Percentiles rank a stretch among this genome's conserved stretches.
Evolutionary conservation across 2,329 filamentous ascomycete species (phyloP).

Genomic region (Calonectria montana): DNA sequence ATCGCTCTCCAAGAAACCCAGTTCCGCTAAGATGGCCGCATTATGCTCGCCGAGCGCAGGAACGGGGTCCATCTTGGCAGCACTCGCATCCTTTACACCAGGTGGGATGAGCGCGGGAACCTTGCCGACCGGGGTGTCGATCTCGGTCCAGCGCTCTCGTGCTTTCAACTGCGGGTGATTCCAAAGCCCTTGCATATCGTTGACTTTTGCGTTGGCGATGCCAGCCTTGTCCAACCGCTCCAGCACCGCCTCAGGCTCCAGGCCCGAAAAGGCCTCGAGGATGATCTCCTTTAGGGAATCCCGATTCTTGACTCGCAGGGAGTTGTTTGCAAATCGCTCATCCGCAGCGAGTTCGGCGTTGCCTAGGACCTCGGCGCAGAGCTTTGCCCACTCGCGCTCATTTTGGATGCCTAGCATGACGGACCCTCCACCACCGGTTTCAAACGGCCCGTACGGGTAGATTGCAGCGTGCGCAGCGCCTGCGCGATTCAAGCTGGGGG

Average conservation of each 20-base stretch:
- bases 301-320: conserved; percentile 58
- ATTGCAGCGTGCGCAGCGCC: conserved; percentile 66
- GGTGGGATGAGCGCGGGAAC: conserved; percentile 63
- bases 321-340: conserved; percentile 59
- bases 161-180: conserved; percentile 63
- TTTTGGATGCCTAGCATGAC: conserved; percentile 70
- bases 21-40: conserved; percentile 16
- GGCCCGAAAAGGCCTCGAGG: conserved; percentile 51
- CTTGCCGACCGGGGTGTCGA: conserved; percentile 58
- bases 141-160: conserved; percentile 61
- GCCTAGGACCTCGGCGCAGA: conserved; percentile 59
- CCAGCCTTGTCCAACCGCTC: conserved; percentile 57
- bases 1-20: conserved; percentile 7
- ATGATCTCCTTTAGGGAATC: conserved; percentile 59
- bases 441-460: conserved; percentile 68
- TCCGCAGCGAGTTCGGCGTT: conserved; percentile 56
- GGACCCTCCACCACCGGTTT: conserved; percentile 57
- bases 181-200: conserved; percentile 66
- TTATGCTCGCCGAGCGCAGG: conserved; percentile 64
- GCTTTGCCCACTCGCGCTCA: conserved; percentile 64
- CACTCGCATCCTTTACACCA: conserved; percentile 46
- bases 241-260: conserved; percentile 54
- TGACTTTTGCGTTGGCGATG: conserved; percentile 67
- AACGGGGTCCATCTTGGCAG: conserved; percentile 56
- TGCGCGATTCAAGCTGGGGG: conserved; percentile 54